phyloP scores from a whole-genome alignment of 1,139 yeast species.

The Neolecta irregularis region DNA sequence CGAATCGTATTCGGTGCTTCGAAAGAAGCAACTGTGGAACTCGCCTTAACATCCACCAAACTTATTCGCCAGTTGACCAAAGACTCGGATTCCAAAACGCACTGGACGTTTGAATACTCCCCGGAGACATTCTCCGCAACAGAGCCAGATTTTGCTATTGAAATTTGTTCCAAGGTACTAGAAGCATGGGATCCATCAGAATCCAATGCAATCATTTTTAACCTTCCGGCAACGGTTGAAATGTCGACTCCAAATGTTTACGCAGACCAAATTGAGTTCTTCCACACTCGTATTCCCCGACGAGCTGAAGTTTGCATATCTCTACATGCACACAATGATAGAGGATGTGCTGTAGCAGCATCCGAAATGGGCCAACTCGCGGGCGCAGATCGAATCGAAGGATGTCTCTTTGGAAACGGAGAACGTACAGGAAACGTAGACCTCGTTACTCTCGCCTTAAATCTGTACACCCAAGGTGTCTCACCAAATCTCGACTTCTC shows the following conservation, averaged over 20 bases:
- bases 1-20: constrained; percentile 81
- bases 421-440: constrained; percentile 98
- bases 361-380: constrained; percentile 87
- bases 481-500: constrained; percentile 77
- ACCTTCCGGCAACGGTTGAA: constrained; percentile 97
- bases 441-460: constrained; percentile 78
- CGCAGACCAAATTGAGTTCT: constrained; percentile 93
- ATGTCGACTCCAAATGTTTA: constrained; percentile 85
- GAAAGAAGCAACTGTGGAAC: constrained; percentile 57
- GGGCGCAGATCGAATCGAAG: constrained; percentile 96
- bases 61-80: constrained; percentile 72
- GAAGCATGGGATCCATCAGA: constrained; percentile 78
- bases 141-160: constrained; percentile 63
- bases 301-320: constrained; percentile 81
- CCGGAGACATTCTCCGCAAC: constrained; percentile 94
- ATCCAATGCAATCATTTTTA: constrained; percentile 79
- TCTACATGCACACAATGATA: constrained; percentile 88
- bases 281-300: constrained; percentile 57
- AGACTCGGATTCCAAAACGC: constrained; percentile 57
- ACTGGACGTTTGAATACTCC: constrained; percentile 84
- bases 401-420: constrained; percentile 94
- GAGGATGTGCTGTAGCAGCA: constrained; percentile 97
- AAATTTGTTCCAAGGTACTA: constrained; percentile 90
- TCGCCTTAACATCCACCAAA: constrained; percentile 72
- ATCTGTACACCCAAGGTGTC: constrained; percentile 88